Conservation (phyloP, 2,329 filamentous ascomycete species). For the Fusarium tuaranense region DNA sequence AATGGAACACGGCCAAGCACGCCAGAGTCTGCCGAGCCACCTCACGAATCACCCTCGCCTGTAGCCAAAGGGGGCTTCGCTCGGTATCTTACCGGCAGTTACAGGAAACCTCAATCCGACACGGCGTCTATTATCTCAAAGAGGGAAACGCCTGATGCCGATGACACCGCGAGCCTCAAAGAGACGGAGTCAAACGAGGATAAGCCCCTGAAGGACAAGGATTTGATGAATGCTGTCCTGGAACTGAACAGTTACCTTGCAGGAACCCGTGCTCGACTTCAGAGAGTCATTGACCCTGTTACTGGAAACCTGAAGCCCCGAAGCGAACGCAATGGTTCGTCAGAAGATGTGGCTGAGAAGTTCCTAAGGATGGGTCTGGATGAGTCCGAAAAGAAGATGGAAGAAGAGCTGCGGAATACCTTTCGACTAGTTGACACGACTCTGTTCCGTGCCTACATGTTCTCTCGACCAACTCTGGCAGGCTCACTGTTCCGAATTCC, state of each 20-base stretch:
- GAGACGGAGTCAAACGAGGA: slow-evolving; percentile 60
- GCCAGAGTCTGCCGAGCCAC: slow-evolving; percentile 44
- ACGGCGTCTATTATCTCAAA: slow-evolving; percentile 72
- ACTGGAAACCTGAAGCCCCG: slow-evolving; percentile 71
- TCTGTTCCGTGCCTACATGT: slow-evolving; percentile 95
- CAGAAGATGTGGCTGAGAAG: slow-evolving; percentile 66
- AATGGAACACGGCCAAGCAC: slow-evolving; percentile 45
- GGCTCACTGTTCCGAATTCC: slow-evolving; percentile 93
- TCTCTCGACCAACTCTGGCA: slow-evolving; percentile 84
- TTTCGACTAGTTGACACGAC: slow-evolving; percentile 93
- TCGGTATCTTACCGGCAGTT: slow-evolving; percentile 62
- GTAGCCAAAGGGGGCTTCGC: slow-evolving; percentile 61
- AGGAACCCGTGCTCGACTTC: slow-evolving; percentile 78
- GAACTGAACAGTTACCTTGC: slow-evolving; percentile 91
- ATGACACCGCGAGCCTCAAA: slow-evolving; percentile 67
- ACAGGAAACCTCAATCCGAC: slow-evolving; percentile 62
- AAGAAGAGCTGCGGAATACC: slow-evolving; percentile 77
- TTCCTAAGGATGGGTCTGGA: slow-evolving; percentile 61
- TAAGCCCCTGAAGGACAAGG: slow-evolving; percentile 77
- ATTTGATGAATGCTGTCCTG: slow-evolving; percentile 82
- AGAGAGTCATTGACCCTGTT: slow-evolving; percentile 70
- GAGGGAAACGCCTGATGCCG: slow-evolving; percentile 61
- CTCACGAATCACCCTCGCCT: slow-evolving; percentile 49
- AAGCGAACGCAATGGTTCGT: slow-evolving; percentile 56
- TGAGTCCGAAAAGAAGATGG: slow-evolving; percentile 71